Evolutionary conservation across 306 rosid species (phyloP), one percentile per base, ranked within the genome.

Genomic region (Canavalia ensiformis): DNA sequence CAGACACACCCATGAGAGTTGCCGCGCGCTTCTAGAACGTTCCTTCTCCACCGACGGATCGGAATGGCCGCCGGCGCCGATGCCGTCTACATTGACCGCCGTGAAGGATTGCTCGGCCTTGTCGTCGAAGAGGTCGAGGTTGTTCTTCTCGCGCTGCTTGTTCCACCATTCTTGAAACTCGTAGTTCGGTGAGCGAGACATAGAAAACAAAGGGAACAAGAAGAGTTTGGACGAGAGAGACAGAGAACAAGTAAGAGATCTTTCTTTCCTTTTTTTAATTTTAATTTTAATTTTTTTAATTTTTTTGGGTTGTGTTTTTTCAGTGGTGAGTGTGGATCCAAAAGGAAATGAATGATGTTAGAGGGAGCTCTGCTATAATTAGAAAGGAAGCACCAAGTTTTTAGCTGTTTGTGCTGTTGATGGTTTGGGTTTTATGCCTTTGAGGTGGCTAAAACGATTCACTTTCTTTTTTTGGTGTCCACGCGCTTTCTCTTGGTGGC

Each of bases 101-200:
- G 88, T 62, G 28, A 88, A 77, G 52, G 88, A 4, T 4, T 78
- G 78, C 57, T 84, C 82, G 7, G 75, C 6, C n/a, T 85, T 54
- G 11, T 87, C 89, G 31, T 64, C 79, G 29, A 82, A 9, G 67
- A 34, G 77, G 59, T 83, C 91, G 44, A 81, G 74, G 69, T 74
- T 77, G 79, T 84, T 68, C 47, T 33, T 86, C 3, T 90, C 91
- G 66, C 98, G 84, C 62, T 95, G 97, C 81, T 91, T 86, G 89
- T 95, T 95, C 99, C 99, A 95, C 99, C 99, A 95, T 93, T 95
- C 96, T 78, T 93, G 99, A 82, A 95, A 95, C 89, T 95, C 99
- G 33, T 85, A 82, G 86, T 95, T 95, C 1, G 89, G 93, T 34
- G 93, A 60, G 59, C 94, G 94, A 87, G 99, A 88, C 98, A 93